A percentile compares a stretch with the other conserved stretches of the same genome.
phyloP scores from a whole-genome alignment of 2,329 filamentous ascomycete species.

The Delphinella strobiligena region DNA sequence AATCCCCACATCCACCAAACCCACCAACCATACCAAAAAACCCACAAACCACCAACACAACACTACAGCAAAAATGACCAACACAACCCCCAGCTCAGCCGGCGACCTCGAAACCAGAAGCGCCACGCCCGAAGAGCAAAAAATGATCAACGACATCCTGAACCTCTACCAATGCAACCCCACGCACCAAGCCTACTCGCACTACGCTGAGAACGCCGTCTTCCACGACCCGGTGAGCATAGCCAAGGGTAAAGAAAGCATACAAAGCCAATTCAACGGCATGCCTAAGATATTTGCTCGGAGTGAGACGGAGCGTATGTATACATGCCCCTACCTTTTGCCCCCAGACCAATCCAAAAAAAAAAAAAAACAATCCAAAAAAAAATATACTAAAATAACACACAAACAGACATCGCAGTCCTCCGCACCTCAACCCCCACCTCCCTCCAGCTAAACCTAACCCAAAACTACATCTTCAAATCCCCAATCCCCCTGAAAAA shows the following conservation, averaged over 20 bases:
- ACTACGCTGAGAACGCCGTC: conserved; percentile 14
- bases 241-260: conserved; percentile 15
- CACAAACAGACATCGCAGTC: conserved; percentile 2
- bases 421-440: conserved; percentile 10
- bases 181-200: conserved; percentile 13
- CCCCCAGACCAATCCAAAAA: too few relatives aligned
- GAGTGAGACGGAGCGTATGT: conserved; percentile 12
- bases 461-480: conserved; percentile 19
- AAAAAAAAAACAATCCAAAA: too few relatives aligned
- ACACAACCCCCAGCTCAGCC: too few relatives aligned
- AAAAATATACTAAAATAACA: not conserved
- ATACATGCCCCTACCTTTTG: not conserved
- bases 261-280: conserved; percentile 18
- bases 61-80: too few relatives aligned
- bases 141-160: conserved; percentile 15
- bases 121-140: too few relatives aligned
- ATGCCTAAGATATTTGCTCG: conserved; percentile 18
- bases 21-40: too few relatives aligned
- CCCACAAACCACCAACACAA: too few relatives aligned
- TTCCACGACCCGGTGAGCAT: conserved; percentile 19
- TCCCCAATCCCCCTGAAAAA: conserved; percentile 11
- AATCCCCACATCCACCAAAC: too few relatives aligned
- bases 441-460: conserved; percentile 14
- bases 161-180: conserved; percentile 15
- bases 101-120: too few relatives aligned